Percentiles rank a stretch among this genome's conserved stretches.
Conservation (phyloP, 257 asterid genomes). For the Solanum raphanifolium region DNA sequence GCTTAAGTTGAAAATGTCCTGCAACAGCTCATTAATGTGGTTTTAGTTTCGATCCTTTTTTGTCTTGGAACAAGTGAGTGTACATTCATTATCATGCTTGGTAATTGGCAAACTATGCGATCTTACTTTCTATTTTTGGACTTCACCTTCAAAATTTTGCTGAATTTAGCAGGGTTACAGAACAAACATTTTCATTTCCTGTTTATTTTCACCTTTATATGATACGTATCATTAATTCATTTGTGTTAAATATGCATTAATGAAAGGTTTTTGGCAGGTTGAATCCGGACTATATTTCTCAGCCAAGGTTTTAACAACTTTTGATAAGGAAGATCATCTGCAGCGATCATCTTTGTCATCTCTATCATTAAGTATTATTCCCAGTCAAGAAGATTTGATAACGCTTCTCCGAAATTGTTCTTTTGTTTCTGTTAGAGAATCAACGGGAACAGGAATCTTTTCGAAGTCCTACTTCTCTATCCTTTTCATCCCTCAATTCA, state of each 20-base stretch:
- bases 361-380: background rate
- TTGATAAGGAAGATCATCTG: background rate
- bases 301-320: background rate
- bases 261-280: background rate
- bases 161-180: background rate
- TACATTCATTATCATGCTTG: background rate
- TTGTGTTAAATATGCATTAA: background rate
- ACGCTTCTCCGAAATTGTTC: background rate
- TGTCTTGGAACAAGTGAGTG: background rate
- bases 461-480: background rate
- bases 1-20: background rate
- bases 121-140: background rate
- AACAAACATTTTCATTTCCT: background rate
- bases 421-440: background rate
- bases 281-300: background rate
- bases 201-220: background rate
- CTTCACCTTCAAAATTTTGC: background rate
- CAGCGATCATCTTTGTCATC: background rate
- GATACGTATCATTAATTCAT: background rate
- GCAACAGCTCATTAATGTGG: background rate
- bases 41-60: background rate
- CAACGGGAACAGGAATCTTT: background rate
- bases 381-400: background rate
- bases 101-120: background rate
- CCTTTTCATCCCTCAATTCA: background rate